A percentile compares a stretch with the other conserved stretches of the same genome.
phyloP scores from a whole-genome alignment of 2,329 filamentous ascomycete genomes.

The Fonsecaea erecta region DNA sequence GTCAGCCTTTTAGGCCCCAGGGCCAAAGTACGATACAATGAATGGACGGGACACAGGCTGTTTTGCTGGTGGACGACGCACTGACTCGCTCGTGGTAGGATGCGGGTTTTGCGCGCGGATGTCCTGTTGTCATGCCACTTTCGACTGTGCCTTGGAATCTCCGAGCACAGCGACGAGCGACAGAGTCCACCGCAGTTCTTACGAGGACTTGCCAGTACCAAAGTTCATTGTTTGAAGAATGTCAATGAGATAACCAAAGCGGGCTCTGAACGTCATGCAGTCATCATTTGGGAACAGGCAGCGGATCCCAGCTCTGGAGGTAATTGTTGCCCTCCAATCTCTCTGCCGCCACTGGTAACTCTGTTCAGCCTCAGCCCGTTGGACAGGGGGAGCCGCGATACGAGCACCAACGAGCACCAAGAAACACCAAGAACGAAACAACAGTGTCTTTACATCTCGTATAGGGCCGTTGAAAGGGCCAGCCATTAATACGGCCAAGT shows the following conservation, averaged over 20 bases:
- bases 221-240: neutral
- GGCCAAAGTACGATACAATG: neutral
- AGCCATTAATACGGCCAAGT: neutral
- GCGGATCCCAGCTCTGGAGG: slow-evolving; percentile 20
- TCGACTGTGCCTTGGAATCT: slow-evolving; percentile 4
- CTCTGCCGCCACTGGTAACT: slow-evolving; percentile 31
- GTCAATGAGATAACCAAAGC: slow-evolving; percentile 9
- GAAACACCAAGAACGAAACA: no score
- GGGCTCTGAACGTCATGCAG: slow-evolving; percentile 27
- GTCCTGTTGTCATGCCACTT: slow-evolving; percentile 19
- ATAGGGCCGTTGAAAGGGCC: neutral
- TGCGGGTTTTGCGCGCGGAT: slow-evolving; percentile 17
- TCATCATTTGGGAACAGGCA: slow-evolving; percentile 29
- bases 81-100: neutral
- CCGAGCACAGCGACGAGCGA: slow-evolving; percentile 5
- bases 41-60: neutral
- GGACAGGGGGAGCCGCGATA: slow-evolving; percentile 10
- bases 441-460: slow-evolving; percentile 32
- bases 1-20: slow-evolving; percentile 7
- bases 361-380: slow-evolving; percentile 31
- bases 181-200: neutral
- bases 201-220: neutral
- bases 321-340: slow-evolving; percentile 33
- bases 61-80: neutral
- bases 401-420: no score